A percentile compares a stretch with the other conserved stretches of the same genome.
Evolutionary conservation across 2,329 filamentous ascomycete species (phyloP).

Genomic region (Trichophyton benhamiae): DNA sequence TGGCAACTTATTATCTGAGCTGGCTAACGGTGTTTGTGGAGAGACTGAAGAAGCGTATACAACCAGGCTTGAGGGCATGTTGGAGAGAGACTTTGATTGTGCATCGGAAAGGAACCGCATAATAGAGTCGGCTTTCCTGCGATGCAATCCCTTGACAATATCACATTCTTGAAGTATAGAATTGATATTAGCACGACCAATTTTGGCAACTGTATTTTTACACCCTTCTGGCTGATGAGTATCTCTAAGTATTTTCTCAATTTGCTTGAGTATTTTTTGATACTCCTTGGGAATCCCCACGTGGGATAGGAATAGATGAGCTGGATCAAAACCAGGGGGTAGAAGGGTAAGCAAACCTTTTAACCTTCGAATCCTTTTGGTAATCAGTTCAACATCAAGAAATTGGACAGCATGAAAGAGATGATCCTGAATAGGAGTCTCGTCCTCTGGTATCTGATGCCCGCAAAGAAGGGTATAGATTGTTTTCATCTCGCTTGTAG

Average conservation of each 20-base stretch:
- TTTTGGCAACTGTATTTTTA: conserved; percentile 4
- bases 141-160: conserved; percentile 7
- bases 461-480: conserved; percentile 14
- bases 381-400: background rate
- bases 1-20: background rate
- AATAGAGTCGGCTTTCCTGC: conserved; percentile 14
- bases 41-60: background rate
- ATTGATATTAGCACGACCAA: background rate
- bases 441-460: conserved; percentile 5
- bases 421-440: conserved; percentile 16
- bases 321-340: background rate
- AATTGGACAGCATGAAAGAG: conserved; percentile 11
- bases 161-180: background rate
- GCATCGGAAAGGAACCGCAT: conserved; percentile 15
- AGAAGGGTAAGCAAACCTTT: background rate
- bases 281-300: background rate
- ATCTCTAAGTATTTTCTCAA: background rate
- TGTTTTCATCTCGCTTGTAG: conserved; percentile 15
- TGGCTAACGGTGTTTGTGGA: background rate
- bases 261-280: background rate
- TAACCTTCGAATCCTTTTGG: background rate
- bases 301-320: background rate
- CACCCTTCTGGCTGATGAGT: background rate
- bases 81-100: conserved; percentile 13
- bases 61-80: conserved; percentile 8